Percentiles rank a stretch among this genome's conserved stretches.
Conservation (phyloP, 441 rosid species). For the Arabidopsis hybrid region DNA sequence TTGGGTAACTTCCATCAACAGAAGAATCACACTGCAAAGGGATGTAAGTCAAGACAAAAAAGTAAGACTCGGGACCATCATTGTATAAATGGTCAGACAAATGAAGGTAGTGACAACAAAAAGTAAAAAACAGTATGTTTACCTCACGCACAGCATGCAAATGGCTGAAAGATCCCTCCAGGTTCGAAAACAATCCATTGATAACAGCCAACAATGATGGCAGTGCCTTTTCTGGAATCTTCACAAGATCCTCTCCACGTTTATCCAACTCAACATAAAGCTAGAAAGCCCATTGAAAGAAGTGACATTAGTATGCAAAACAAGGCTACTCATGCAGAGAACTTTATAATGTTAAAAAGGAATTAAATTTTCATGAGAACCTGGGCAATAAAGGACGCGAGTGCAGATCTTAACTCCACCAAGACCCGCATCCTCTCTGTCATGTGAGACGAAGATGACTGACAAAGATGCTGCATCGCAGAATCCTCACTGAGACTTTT, state of each 20-base stretch:
- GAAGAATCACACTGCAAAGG: slow-evolving; percentile 68
- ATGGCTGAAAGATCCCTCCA: slow-evolving; percentile 76
- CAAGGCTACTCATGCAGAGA: background rate
- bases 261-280: slow-evolving; percentile 77
- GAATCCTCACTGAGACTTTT: slow-evolving; percentile 55
- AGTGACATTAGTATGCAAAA: slow-evolving; percentile 21
- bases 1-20: slow-evolving; percentile 64
- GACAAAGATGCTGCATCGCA: slow-evolving; percentile 61
- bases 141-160: slow-evolving; percentile 74
- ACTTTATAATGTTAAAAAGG: background rate
- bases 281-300: slow-evolving; percentile 50
- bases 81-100: slow-evolving; percentile 22
- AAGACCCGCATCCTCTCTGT: slow-evolving; percentile 72
- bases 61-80: slow-evolving; percentile 6
- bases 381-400: slow-evolving; percentile 91
- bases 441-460: slow-evolving; percentile 72
- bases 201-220: slow-evolving; percentile 60
- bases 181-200: slow-evolving; percentile 59
- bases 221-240: slow-evolving; percentile 70
- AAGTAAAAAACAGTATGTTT: slow-evolving; percentile 20
- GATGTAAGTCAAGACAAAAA: slow-evolving; percentile 11
- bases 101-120: slow-evolving; percentile 8
- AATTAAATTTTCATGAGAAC: slow-evolving; percentile 42
- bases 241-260: slow-evolving; percentile 71
- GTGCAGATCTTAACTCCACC: slow-evolving; percentile 61